Evolutionary conservation across 2,329 filamentous ascomycete species (phyloP).

Genomic region (Bretziella fagacearum): DNA sequence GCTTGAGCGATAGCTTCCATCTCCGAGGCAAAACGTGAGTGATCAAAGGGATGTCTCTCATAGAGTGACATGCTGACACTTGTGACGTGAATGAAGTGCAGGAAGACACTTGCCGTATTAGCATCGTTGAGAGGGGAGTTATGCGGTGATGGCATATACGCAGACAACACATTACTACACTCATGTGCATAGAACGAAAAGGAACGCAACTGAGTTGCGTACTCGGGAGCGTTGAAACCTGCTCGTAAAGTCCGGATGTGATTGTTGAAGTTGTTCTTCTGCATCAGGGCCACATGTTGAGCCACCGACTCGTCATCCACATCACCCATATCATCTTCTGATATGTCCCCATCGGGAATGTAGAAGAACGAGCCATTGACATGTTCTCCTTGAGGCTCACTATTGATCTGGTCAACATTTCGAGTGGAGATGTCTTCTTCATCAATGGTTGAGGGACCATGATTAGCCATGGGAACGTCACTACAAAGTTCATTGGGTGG

Average conservation of each 20-base stretch:
- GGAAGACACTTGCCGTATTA: constrained; percentile 67
- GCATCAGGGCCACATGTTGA: constrained; percentile 13
- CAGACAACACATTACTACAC: constrained; percentile 34
- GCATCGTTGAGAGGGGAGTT: constrained; percentile 64
- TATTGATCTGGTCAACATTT: neutral
- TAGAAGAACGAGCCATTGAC: constrained; percentile 26
- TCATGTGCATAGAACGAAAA: constrained; percentile 33
- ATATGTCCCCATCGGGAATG: constrained; percentile 31
- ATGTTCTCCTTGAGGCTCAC: neutral
- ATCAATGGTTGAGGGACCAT: neutral
- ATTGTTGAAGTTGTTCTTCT: neutral
- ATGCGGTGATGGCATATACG: constrained; percentile 47
- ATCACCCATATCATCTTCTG: constrained; percentile 44
- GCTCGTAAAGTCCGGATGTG: constrained; percentile 13
- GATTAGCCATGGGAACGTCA: neutral
- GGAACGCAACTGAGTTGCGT: constrained; percentile 29
- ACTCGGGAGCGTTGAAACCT: constrained; percentile 23
- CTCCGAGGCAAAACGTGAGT: constrained; percentile 40
- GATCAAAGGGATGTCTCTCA: constrained; percentile 63
- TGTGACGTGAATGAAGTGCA: constrained; percentile 81
- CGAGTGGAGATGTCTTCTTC: neutral
- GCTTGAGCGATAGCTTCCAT: constrained; percentile 27
- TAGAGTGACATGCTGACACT: constrained; percentile 75
- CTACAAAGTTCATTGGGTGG: neutral
- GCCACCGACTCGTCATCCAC: constrained; percentile 34